Evolutionary conservation across 345 rosid species (phyloP).

Genomic region (Boechera retrofracta): DNA sequence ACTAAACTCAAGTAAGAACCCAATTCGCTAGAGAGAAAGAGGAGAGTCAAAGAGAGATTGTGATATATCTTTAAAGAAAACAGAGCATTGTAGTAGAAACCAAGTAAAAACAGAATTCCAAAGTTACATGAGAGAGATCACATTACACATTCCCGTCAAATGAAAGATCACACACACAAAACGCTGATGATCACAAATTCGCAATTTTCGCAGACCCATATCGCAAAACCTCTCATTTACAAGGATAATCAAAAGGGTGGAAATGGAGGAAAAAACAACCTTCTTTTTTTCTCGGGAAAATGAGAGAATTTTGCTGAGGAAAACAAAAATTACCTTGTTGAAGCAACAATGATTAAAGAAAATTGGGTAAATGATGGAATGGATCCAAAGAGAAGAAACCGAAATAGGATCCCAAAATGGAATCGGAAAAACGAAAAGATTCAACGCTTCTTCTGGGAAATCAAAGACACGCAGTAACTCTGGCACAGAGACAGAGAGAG

Average conservation of each 20-base stretch:
- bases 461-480: slow-evolving; percentile 39
- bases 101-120: slow-evolving; percentile 12
- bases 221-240: neutral
- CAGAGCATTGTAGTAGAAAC: slow-evolving; percentile 14
- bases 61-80: slow-evolving; percentile 11
- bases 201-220: neutral
- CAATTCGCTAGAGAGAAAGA: slow-evolving; percentile 4
- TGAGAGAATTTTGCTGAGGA: slow-evolving; percentile 9
- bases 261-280: neutral
- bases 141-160: slow-evolving; percentile 16
- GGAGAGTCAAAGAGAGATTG: neutral
- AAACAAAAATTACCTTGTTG: slow-evolving; percentile 28
- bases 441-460: slow-evolving; percentile 45
- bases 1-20: slow-evolving; percentile 30
- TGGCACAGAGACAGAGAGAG: slow-evolving; percentile 25
- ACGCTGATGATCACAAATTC: slow-evolving; percentile 22
- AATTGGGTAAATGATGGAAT: neutral
- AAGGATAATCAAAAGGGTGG: slow-evolving; percentile 4
- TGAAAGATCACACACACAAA: slow-evolving; percentile 19
- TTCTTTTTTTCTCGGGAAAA: neutral
- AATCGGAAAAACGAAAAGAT: slow-evolving; percentile 28
- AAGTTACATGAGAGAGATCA: slow-evolving; percentile 38
- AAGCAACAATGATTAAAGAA: slow-evolving; percentile 1
- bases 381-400: slow-evolving; percentile 35
- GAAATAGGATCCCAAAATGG: slow-evolving; percentile 15